Conservation (phyloP, 495 filamentous ascomycete species). For the Trichoderma reesei region DNA sequence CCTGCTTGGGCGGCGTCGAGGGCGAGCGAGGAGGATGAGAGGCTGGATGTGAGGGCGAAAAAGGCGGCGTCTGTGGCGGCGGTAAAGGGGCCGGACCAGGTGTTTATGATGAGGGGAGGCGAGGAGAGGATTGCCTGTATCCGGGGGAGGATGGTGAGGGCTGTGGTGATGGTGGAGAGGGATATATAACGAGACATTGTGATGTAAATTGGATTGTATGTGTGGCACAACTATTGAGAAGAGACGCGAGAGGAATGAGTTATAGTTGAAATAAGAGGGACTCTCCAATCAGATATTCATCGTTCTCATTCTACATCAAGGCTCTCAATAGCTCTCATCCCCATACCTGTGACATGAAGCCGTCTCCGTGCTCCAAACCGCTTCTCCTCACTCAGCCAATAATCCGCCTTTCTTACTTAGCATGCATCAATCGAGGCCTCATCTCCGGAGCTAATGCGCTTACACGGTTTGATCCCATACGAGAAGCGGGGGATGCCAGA, state of each 20-base stretch:
- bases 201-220: not conserved
- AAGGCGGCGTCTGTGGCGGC: constrained; percentile 41
- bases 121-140: constrained; percentile 19
- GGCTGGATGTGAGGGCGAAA: constrained; percentile 16
- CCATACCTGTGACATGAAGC: not conserved
- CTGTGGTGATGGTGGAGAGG: not conserved
- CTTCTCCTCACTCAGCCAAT: not conserved
- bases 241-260: too few species aligned
- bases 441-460: not conserved
- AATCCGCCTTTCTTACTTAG: not conserved
- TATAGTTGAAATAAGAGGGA: not conserved
- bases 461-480: not conserved
- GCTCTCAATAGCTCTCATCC: not conserved
- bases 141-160: not conserved
- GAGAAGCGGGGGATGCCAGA: not conserved
- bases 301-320: too few species aligned
- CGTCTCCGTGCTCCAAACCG: not conserved
- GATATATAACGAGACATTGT: not conserved
- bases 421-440: not conserved
- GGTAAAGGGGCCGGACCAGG: constrained; percentile 37
- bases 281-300: not conserved
- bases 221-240: not conserved
- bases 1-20: constrained; percentile 35
- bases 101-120: constrained; percentile 37
- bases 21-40: constrained; percentile 18